Evolutionary conservation across 2,329 filamentous ascomycete species (phyloP), one percentile per base, ranked within the genome.

Genomic region (Ambrosiella beaveri): DNA sequence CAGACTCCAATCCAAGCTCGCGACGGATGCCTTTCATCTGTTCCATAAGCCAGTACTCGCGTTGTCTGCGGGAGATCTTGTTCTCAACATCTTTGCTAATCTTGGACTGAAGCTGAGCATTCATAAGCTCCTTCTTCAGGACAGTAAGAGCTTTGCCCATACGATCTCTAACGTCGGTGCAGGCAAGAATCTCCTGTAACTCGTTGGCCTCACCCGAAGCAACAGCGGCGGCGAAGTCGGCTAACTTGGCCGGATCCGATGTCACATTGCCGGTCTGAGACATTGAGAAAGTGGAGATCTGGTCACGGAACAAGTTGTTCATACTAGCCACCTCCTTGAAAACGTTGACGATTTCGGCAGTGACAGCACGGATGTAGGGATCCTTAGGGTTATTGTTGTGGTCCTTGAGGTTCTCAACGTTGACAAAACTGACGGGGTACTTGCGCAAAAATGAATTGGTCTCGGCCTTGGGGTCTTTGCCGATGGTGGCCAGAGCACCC

Each of bases 1-100:
- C 93, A 5, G 88, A 95, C 69, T 98, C 94, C 57, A 98, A 88
- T 19, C 94, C 93, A 54, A 98, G 80, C 71, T 98, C 93, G 60
- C 93, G 81, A 60, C 88, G 85, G 66, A 98, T 98, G 35, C 90
- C 93, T 75, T 97, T 97, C 90, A 98, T 95, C 70, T 98, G 94
- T 71, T 98, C 93, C 88, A 95, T 94, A 52, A 98, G 75, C 87
- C 89, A 97, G 73, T 97, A 98, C 68, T 98, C 93, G 56, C 93
- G 83, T 69, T 98, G 93, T 37, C 91, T 84, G 73, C 98, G 97
- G 65, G 90, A 90, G 57, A 98, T 97, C 72, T 95, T 96, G 66
- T 81, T 88, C 69, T 97, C 93, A 15, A 98, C 94, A 67, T 98
- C 93, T 72, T 96, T 96, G 60, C 86, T 88, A 60, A 98, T 97